A percentile compares a stretch with the other conserved stretches of the same genome.
phyloP scores from a whole-genome alignment of 305 asterid species.

The Fraxinus baroniana region DNA sequence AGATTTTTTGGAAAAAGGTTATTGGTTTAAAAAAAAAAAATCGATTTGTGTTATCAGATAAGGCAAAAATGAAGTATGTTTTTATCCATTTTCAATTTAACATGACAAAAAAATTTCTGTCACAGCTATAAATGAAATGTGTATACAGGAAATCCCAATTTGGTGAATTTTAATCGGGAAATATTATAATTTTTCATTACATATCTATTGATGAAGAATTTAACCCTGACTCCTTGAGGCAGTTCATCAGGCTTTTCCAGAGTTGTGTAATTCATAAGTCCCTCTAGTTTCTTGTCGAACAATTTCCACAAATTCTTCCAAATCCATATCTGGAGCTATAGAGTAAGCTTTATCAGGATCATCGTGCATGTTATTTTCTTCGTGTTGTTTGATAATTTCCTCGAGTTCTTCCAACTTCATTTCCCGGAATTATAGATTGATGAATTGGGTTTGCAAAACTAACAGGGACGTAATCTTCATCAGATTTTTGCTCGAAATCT shows the following conservation, averaged over 20 bases:
- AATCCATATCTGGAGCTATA: conserved; percentile 27
- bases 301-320: conserved; percentile 19
- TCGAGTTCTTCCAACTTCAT: conserved; percentile 19
- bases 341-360: neutral
- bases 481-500: neutral
- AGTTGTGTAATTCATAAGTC: neutral
- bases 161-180: neutral
- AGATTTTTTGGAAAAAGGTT: no score
- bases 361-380: neutral
- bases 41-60: no score
- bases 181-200: neutral
- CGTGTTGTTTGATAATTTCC: conserved; percentile 14
- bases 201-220: neutral
- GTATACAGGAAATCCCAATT: neutral
- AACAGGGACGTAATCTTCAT: conserved; percentile 7
- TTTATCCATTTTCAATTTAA: neutral
- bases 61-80: neutral
- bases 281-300: conserved; percentile 4
- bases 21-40: no score
- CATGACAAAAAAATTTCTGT: neutral
- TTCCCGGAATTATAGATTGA: conserved; percentile 9
- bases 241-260: neutral
- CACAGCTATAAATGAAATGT: neutral
- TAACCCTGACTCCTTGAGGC: neutral
- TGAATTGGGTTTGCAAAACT: neutral